Percentiles rank a stretch among this genome's conserved stretches.
Evolutionary conservation across 1,284 basidiomycete species (phyloP).

Genomic region (Tetrapyrgos nigripes): DNA sequence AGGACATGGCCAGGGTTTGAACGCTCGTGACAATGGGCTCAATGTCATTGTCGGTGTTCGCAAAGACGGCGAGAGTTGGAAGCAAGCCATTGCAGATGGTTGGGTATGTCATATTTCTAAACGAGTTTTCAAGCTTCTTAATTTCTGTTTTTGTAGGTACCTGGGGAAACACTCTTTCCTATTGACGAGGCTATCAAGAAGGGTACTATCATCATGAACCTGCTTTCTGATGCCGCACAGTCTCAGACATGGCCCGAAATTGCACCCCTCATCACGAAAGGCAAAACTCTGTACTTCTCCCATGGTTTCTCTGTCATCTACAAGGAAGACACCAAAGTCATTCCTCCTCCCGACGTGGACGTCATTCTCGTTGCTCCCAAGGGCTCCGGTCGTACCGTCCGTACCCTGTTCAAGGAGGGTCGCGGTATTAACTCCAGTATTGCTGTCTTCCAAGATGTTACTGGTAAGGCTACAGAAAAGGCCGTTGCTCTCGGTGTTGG

Average conservation of each 20-base stretch:
- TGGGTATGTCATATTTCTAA: slow-evolving; percentile 68
- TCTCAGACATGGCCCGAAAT: slow-evolving; percentile 92
- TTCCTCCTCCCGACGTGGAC: slow-evolving; percentile 94
- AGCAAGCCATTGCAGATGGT: slow-evolving; percentile 94
- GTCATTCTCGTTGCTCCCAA: slow-evolving; percentile 99
- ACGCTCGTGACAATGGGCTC: slow-evolving; percentile 98
- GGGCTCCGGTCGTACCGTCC: slow-evolving; percentile 98
- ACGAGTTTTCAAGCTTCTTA: slow-evolving; percentile 6
- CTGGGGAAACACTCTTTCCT: slow-evolving; percentile 97
- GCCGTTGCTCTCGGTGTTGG: slow-evolving; percentile 95
- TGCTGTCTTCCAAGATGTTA: slow-evolving; percentile 93
- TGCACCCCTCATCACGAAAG: slow-evolving; percentile 95
- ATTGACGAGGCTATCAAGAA: slow-evolving; percentile 97
- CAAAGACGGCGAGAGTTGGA: slow-evolving; percentile 96
- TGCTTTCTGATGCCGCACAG: slow-evolving; percentile 98
- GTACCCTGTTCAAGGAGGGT: slow-evolving; percentile 99
- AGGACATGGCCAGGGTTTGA: slow-evolving; percentile 98
- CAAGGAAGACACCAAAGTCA: slow-evolving; percentile 96
- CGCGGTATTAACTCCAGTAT: slow-evolving; percentile 95
- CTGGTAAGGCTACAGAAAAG: slow-evolving; percentile 98
- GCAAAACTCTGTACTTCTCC: slow-evolving; percentile 99
- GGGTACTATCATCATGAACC: slow-evolving; percentile 99
- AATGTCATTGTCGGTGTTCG: slow-evolving; percentile 99
- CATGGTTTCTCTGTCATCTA: slow-evolving; percentile 99
- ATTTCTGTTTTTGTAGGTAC: slow-evolving; percentile 59